Evolutionary conservation across 345 rosid species (phyloP).

Genomic region (Hibiscus syriacus): DNA sequence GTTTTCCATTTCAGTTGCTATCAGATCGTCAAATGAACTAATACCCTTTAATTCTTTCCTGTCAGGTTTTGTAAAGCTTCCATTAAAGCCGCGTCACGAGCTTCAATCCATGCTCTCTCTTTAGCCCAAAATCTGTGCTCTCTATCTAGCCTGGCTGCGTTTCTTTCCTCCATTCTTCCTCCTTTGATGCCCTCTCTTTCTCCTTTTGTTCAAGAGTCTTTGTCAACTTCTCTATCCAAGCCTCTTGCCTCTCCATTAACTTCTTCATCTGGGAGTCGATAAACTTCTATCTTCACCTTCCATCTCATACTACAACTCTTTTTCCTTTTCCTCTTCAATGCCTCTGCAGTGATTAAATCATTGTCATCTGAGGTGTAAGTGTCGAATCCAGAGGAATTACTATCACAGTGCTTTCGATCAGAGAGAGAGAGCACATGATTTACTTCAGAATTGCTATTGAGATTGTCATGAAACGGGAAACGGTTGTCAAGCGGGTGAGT

Average conservation of each 20-base stretch:
- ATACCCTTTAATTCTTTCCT: constrained; percentile 30
- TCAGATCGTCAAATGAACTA: constrained; percentile 29
- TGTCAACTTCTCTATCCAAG: constrained; percentile 75
- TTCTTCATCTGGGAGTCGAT: constrained; percentile 70
- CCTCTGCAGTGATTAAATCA: constrained; percentile 22
- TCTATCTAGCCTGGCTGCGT: constrained; percentile 51
- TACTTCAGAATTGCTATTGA: no score
- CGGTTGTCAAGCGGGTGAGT: no score
- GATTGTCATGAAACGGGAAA: neutral
- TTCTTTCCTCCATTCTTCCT: constrained; percentile 79
- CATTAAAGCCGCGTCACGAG: constrained; percentile 73
- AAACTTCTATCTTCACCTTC: constrained; percentile 72
- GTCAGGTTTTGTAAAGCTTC: constrained; percentile 59
- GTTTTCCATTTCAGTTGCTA: constrained; percentile 17
- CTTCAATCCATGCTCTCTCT: constrained; percentile 83
- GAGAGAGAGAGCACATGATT: no score
- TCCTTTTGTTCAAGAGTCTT: constrained; percentile 75
- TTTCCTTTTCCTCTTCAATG: constrained; percentile 37
- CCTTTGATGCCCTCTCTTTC: constrained; percentile 56
- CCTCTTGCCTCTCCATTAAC: constrained; percentile 80
- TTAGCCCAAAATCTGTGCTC: constrained; percentile 84
- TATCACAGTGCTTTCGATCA: no score
- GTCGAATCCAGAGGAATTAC: constrained; percentile 48
- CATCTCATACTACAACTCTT: constrained; percentile 39
- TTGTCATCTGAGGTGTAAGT: constrained; percentile 57